phyloP scores from a whole-genome alignment of 2,329 filamentous ascomycete species.

The Epichloe gansuensis region DNA sequence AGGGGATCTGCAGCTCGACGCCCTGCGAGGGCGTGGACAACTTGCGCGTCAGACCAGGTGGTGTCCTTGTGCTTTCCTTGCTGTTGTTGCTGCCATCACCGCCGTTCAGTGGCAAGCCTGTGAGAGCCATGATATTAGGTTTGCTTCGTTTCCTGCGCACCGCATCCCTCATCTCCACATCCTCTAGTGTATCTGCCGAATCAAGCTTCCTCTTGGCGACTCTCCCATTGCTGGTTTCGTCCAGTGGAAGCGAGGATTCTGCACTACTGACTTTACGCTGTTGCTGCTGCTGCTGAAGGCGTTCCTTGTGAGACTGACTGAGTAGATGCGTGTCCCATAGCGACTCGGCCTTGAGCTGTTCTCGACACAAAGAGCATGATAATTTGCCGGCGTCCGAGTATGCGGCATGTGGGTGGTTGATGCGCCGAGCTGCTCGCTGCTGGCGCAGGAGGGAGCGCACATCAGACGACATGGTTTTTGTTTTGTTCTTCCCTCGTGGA shows the following conservation, averaged over 20 bases:
- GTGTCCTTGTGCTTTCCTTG: conserved; percentile 7
- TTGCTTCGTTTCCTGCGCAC: conserved; percentile 34
- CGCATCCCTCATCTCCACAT: conserved; percentile 23
- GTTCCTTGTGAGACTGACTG: conserved; percentile 28
- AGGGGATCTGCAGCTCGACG: conserved; percentile 50
- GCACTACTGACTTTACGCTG: conserved; percentile 4
- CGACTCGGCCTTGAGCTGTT: conserved; percentile 50
- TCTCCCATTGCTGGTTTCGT: conserved; percentile 6
- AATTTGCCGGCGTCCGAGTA: conserved; percentile 58
- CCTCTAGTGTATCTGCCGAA: conserved; percentile 16
- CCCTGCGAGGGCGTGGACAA: conserved; percentile 42
- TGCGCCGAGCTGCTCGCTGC: conserved; percentile 60
- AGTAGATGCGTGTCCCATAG: conserved; percentile 53
- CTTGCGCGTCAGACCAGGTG: conserved; percentile 25
- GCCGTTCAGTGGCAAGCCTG: not conserved
- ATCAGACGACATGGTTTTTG: conserved; percentile 51
- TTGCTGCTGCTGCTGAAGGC: conserved; percentile 10
- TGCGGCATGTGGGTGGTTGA: conserved; percentile 54
- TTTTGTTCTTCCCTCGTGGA: not conserved
- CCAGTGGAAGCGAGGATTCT: conserved; percentile 8
- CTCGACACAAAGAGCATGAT: conserved; percentile 52
- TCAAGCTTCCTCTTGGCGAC: conserved; percentile 23
- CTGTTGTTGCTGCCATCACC: conserved; percentile 9
- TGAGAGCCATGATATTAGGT: conserved; percentile 18
- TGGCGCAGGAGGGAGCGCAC: conserved; percentile 67